Evolutionary conservation across 78 protist genomes (phyloP).

Genomic region (Fonticula alba): DNA sequence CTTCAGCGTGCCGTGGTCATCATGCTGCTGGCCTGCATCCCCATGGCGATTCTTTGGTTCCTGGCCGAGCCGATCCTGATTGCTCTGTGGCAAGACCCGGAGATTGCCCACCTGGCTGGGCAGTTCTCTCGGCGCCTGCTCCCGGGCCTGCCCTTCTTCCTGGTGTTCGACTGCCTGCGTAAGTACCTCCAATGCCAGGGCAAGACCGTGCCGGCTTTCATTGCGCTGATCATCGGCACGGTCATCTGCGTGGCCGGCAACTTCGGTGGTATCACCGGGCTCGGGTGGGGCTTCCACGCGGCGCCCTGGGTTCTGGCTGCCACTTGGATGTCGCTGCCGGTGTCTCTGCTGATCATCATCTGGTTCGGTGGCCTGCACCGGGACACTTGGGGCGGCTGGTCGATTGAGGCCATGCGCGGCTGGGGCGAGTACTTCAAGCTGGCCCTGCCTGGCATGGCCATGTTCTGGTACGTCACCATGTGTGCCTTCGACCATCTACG

Average conservation of each 20-base stretch:
- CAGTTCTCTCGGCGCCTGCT: neutral
- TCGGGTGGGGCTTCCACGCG: conserved; percentile 4
- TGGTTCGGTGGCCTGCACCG: neutral
- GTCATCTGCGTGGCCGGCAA: neutral
- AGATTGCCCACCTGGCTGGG: neutral
- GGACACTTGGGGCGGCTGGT: neutral
- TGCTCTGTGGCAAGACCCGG: conserved; percentile 1
- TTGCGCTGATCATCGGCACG: neutral
- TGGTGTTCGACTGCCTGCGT: neutral
- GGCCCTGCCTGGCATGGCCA: neutral
- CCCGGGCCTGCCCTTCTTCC: neutral
- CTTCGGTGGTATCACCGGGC: neutral
- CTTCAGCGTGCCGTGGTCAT: neutral
- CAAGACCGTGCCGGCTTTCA: neutral
- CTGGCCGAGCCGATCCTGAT: neutral
- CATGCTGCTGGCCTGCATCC: neutral
- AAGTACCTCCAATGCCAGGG: conserved; percentile 5
- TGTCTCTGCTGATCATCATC: neutral
- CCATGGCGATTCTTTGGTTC: neutral
- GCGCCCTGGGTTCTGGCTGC: neutral
- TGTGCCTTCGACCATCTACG: too few species aligned
- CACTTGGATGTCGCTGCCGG: neutral
- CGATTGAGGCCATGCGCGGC: neutral
- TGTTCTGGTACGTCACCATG: too few species aligned
- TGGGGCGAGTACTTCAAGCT: neutral